phyloP scores from a whole-genome alignment of 345 rosid genomes.

The Ailanthus altissimus region DNA sequence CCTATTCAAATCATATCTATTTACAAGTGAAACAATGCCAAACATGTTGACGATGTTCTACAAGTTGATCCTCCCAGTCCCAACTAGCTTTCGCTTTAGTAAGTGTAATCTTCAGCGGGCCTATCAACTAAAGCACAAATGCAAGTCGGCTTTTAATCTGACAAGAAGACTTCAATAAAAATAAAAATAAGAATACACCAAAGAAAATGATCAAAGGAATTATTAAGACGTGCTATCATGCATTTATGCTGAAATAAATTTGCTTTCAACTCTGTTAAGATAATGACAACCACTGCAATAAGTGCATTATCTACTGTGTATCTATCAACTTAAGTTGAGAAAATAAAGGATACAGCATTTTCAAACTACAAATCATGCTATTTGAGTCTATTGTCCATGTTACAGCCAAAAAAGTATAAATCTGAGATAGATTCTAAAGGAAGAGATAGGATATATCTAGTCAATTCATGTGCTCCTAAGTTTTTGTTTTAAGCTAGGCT shows the following conservation, averaged over 20 bases:
- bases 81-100: not conserved
- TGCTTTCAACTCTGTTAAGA: too few species aligned
- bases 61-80: not conserved
- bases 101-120: not conserved
- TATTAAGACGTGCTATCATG: not conserved
- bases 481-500: too few species aligned
- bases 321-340: too few species aligned
- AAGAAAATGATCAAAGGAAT: not conserved
- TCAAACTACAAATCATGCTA: too few species aligned
- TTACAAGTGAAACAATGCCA: not conserved
- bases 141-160: not conserved
- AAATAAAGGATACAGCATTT: too few species aligned
- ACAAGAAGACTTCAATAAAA: not conserved
- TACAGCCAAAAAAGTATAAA: too few species aligned
- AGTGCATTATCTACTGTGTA: too few species aligned
- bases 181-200: not conserved
- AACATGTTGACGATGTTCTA: not conserved
- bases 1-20: not conserved
- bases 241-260: not conserved
- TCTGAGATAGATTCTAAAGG: too few species aligned
- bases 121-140: constrained; percentile 9
- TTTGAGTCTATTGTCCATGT: too few species aligned
- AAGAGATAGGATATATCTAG: too few species aligned
- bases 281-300: too few species aligned
- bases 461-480: too few species aligned